Conservation (phyloP, 192 early-diverging fungal species). For the Endogone sp. region DNA sequence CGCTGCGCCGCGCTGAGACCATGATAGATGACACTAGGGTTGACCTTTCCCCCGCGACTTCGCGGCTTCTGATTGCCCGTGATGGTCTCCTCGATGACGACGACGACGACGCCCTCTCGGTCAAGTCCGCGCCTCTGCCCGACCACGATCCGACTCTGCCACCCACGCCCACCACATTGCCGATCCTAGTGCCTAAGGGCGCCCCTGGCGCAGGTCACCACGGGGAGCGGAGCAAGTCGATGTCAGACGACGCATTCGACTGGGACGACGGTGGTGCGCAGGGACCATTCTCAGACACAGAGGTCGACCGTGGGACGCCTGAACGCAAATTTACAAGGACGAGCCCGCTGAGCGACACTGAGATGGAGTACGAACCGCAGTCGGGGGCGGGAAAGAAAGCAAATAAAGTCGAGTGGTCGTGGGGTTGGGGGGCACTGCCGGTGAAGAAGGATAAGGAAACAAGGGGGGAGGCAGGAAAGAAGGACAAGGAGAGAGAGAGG, state of each 20-base stretch:
- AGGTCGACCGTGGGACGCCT: neutral
- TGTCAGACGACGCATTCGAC: neutral
- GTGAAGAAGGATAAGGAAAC: slow-evolving; percentile 32
- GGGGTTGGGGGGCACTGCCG: slow-evolving; percentile 73
- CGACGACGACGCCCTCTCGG: slow-evolving; percentile 6
- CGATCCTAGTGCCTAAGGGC: slow-evolving; percentile 1
- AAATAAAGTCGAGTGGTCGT: slow-evolving; percentile 54
- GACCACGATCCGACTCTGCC: neutral
- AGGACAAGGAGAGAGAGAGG: slow-evolving; percentile 24
- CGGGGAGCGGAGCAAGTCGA: too few relatives aligned
- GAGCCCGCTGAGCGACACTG: slow-evolving; percentile 12
- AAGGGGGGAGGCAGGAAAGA: slow-evolving; percentile 19
- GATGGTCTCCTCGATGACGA: neutral
- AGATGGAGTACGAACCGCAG: slow-evolving; percentile 11
- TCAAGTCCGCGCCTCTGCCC: neutral
- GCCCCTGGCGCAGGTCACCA: neutral
- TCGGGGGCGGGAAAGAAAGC: neutral
- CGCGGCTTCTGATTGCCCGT: neutral
- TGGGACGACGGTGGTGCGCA: neutral
- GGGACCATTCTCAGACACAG: neutral
- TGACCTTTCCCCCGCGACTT: neutral
- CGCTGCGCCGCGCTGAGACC: neutral
- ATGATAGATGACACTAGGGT: neutral
- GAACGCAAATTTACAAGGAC: neutral
- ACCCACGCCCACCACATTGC: neutral